These are phyloP conservation scores for Brassica nigra DNA, from an alignment of 345 rosid genomes.

Conservation along the genomic window DNA sequence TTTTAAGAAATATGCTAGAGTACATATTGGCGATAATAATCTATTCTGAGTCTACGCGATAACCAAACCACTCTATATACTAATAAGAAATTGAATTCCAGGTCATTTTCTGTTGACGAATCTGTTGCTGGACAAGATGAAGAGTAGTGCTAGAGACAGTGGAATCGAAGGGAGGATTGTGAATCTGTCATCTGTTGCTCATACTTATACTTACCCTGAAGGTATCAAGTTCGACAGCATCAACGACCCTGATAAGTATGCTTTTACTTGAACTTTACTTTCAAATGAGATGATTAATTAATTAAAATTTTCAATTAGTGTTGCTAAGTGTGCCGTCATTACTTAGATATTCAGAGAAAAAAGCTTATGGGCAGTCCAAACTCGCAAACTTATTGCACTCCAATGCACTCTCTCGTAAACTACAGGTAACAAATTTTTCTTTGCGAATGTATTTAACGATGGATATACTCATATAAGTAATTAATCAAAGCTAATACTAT, in stretches of 20 bases:
- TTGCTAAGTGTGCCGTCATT: no score
- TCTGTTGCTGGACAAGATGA: conserved; percentile 83
- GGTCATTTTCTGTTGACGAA: conserved; percentile 91
- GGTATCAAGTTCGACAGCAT: conserved; percentile 68
- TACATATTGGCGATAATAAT: background rate
- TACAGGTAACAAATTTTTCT: conserved; percentile 44
- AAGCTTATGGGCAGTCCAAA: conserved; percentile 94
- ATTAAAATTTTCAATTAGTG: background rate
- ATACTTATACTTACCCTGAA: conserved; percentile 54
- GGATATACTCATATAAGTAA: background rate
- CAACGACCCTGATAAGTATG: conserved; percentile 53
- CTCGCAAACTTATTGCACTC: conserved; percentile 80
- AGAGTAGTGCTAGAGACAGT: conserved; percentile 52
- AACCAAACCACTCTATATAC: background rate
- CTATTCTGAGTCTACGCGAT: background rate
- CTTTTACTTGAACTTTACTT: background rate
- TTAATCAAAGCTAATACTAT: background rate
- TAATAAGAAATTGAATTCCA: conserved; percentile 28
- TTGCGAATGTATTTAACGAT: background rate
- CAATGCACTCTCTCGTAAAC: conserved; percentile 77
- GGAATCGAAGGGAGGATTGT: conserved; percentile 85
- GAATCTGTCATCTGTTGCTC: conserved; percentile 87
- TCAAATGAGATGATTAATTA: background rate
- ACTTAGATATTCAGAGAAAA: conserved; percentile 74
- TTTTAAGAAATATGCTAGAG: background rate